These are phyloP conservation scores for Coniochaeta sp. DNA, from an alignment of 2,329 filamentous ascomycete species.

Conservation along the genomic window DNA sequence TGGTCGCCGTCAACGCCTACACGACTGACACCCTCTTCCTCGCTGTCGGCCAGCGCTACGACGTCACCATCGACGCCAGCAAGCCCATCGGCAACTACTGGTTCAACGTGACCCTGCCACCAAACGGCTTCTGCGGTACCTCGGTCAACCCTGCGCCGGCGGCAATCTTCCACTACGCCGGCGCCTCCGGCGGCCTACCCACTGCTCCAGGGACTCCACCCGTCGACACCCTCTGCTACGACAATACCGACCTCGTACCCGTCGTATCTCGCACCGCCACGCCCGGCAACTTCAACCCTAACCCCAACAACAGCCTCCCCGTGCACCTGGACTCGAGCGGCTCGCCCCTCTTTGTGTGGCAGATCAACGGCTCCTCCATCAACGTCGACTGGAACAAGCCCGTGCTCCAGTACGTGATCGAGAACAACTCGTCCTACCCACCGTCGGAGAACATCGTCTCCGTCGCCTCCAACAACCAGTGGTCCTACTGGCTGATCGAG, in stretches of 20 bases:
- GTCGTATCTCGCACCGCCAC: slow-evolving; percentile 16
- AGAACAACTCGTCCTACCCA: slow-evolving; percentile 19
- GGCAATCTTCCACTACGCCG: slow-evolving; percentile 20
- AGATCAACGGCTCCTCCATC: slow-evolving; percentile 20
- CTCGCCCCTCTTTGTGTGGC: slow-evolving; percentile 16
- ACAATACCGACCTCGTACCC: slow-evolving; percentile 15
- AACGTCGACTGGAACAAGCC: slow-evolving; percentile 28
- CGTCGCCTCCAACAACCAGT: slow-evolving; percentile 14
- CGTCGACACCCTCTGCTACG: slow-evolving; percentile 13
- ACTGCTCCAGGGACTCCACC: slow-evolving; percentile 13
- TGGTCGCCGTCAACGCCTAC: slow-evolving; percentile 43
- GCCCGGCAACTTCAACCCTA: slow-evolving; percentile 11
- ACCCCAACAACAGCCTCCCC: slow-evolving; percentile 12
- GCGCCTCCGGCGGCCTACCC: slow-evolving; percentile 12
- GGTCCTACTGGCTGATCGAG: slow-evolving; percentile 26
- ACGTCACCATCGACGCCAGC: slow-evolving; percentile 37
- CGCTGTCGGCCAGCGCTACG: slow-evolving; percentile 36
- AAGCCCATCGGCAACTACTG: slow-evolving; percentile 29
- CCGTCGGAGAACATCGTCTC: slow-evolving; percentile 15
- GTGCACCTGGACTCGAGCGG: slow-evolving; percentile 10
- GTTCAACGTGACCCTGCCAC: slow-evolving; percentile 30
- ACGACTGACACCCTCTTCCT: slow-evolving; percentile 41
- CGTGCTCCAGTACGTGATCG: slow-evolving; percentile 23
- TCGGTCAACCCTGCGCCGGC: slow-evolving; percentile 18
- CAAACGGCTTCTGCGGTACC: slow-evolving; percentile 14